These are phyloP conservation scores for Seminavis robusta DNA, from an alignment of 108 stramenopile species.

Conservation along the genomic window DNA sequence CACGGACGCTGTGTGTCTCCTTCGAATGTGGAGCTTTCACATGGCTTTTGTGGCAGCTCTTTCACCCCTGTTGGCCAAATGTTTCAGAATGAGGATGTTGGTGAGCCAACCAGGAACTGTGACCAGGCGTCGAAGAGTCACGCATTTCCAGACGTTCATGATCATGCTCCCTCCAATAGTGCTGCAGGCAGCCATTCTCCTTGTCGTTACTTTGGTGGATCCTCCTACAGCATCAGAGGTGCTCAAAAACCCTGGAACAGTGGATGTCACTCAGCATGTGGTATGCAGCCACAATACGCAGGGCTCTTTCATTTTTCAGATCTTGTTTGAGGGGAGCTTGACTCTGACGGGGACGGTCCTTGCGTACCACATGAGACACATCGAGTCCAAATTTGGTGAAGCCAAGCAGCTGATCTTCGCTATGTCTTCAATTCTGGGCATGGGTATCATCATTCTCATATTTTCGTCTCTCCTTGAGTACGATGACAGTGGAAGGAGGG, in stretches of 20 bases:
- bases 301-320: slow-evolving; percentile 11
- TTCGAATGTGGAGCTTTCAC: slow-evolving; percentile 44
- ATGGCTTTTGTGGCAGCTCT: slow-evolving; percentile 26
- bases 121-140: slow-evolving; percentile 15
- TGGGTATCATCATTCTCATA: slow-evolving; percentile 14
- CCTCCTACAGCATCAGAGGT: slow-evolving; percentile 14
- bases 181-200: slow-evolving; percentile 23
- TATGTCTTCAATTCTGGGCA: slow-evolving; percentile 40
- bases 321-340: slow-evolving; percentile 22
- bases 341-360: slow-evolving; percentile 30
- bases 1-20: slow-evolving; percentile 27
- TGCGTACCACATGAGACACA: slow-evolving; percentile 36
- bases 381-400: slow-evolving; percentile 30
- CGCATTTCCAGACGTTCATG: slow-evolving; percentile 28
- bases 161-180: too few species aligned
- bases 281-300: slow-evolving; percentile 22
- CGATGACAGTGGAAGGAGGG: too few species aligned
- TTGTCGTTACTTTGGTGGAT: slow-evolving; percentile 39
- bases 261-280: slow-evolving; percentile 6
- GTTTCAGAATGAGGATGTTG: slow-evolving; percentile 35
- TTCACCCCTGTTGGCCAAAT: slow-evolving; percentile 39
- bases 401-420: slow-evolving; percentile 42
- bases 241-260: slow-evolving; percentile 13
- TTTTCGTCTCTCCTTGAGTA: too few species aligned
- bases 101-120: too few species aligned